phyloP scores from a whole-genome alignment of 768 basidiomycete species.

The Phylloporus rhodoxanthus region DNA sequence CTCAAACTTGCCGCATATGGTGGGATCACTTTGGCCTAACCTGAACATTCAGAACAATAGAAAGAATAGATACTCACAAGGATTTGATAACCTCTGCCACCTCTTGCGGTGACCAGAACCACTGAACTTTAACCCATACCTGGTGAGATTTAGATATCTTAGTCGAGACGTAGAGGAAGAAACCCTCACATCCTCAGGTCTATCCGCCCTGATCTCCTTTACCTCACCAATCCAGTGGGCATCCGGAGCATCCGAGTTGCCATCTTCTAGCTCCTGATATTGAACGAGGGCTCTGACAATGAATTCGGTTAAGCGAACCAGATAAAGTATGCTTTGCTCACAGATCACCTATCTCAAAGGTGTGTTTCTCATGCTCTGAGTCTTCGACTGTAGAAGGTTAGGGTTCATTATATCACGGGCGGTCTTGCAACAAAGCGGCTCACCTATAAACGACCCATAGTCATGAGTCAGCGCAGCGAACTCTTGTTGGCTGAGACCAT shows the following conservation, averaged over 20 bases:
- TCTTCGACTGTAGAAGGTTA: constrained; percentile 12
- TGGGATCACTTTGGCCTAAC: constrained; percentile 31
- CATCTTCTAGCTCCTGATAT: constrained; percentile 1
- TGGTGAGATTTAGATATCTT: constrained; percentile 12
- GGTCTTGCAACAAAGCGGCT: not conserved
- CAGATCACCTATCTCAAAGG: constrained; percentile 33
- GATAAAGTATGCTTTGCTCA: constrained; percentile 18
- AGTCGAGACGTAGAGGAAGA: not conserved
- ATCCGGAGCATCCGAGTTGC: constrained; percentile 20
- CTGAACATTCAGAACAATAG: not conserved
- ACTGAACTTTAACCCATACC: constrained; percentile 51
- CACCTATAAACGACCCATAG: constrained; percentile 18
- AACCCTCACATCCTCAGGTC: constrained; percentile 27
- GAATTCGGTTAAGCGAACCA: not conserved
- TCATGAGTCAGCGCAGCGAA: constrained; percentile 8
- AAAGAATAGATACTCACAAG: constrained; percentile 36
- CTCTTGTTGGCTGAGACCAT: constrained; percentile 7
- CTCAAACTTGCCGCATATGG: constrained; percentile 42
- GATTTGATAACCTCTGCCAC: constrained; percentile 39
- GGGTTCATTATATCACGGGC: not conserved
- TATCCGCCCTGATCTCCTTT: constrained; percentile 36
- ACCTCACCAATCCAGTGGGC: constrained; percentile 51
- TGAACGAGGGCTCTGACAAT: constrained; percentile 32
- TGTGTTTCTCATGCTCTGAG: constrained; percentile 7
- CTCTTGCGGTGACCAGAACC: constrained; percentile 52